phyloP scores from a whole-genome alignment of 1,284 basidiomycete species.

The Marasmius sp. region DNA sequence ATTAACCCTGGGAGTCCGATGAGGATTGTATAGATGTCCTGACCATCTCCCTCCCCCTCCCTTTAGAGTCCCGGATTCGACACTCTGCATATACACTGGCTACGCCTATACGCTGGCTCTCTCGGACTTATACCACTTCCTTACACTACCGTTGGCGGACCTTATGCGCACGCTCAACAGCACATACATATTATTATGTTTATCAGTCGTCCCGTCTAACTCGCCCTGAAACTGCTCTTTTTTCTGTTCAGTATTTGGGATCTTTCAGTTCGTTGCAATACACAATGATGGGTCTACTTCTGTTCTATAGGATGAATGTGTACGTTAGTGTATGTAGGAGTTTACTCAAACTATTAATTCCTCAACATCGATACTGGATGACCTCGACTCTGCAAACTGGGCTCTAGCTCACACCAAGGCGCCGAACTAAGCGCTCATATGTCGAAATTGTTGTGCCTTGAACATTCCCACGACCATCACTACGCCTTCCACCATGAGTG shows the following conservation, averaged over 20 bases:
- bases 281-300: neutral
- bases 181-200: neutral
- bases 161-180: conserved; percentile 6
- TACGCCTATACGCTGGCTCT: neutral
- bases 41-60: neutral
- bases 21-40: conserved; percentile 9
- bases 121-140: neutral
- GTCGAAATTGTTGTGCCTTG: neutral
- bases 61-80: neutral
- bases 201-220: neutral
- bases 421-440: neutral
- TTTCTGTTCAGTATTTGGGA: neutral
- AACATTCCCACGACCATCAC: neutral
- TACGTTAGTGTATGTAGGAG: neutral
- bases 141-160: conserved; percentile 7
- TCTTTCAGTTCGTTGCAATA: neutral
- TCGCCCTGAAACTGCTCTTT: neutral
- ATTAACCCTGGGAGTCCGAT: conserved; percentile 20
- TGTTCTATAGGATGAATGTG: neutral
- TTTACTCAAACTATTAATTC: neutral
- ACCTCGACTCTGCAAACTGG: no score
- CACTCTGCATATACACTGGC: neutral
- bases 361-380: neutral
- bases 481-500: conserved; percentile 52
- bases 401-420: no score